These are phyloP conservation scores for Elongisporangium anandrum DNA, from an alignment of 352 stramenopile species.

Conservation along the genomic window DNA sequence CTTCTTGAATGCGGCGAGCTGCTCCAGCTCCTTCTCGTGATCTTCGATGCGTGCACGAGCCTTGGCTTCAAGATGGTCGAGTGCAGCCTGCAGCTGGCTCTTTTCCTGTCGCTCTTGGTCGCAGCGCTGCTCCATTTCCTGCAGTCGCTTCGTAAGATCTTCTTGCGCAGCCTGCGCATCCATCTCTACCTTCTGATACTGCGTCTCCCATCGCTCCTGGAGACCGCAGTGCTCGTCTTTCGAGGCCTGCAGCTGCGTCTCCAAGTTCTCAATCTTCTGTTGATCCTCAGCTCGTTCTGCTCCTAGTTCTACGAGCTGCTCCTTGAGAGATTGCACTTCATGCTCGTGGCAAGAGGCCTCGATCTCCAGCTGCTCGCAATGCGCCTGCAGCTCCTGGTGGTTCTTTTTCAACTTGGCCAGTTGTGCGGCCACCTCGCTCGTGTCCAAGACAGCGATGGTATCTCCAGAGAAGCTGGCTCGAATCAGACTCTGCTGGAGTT, in stretches of 20 bases:
- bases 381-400: conserved; percentile 29
- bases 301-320: conserved; percentile 22
- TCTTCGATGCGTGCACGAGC: conserved; percentile 17
- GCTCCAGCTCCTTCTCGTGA: conserved; percentile 32
- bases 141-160: conserved; percentile 17
- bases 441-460: conserved; percentile 1
- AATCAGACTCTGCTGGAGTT: conserved; percentile 5
- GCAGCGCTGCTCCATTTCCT: conserved; percentile 15
- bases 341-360: conserved; percentile 16
- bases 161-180: conserved; percentile 11
- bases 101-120: conserved; percentile 22
- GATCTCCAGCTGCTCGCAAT: conserved; percentile 24
- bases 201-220: conserved; percentile 18
- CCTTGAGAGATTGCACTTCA: conserved; percentile 1
- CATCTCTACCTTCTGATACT: conserved; percentile 13
- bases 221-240: not conserved
- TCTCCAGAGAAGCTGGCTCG: not conserved
- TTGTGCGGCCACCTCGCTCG: conserved; percentile 23
- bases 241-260: conserved; percentile 6
- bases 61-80: conserved; percentile 29
- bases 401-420: conserved; percentile 38
- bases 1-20: conserved; percentile 53
- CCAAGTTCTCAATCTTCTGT: conserved; percentile 16
- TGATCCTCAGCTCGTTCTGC: not conserved
- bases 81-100: conserved; percentile 17